These are phyloP conservation scores for Penicillium canariense DNA, from an alignment of 495 filamentous ascomycete genomes.

Conservation along the genomic window DNA sequence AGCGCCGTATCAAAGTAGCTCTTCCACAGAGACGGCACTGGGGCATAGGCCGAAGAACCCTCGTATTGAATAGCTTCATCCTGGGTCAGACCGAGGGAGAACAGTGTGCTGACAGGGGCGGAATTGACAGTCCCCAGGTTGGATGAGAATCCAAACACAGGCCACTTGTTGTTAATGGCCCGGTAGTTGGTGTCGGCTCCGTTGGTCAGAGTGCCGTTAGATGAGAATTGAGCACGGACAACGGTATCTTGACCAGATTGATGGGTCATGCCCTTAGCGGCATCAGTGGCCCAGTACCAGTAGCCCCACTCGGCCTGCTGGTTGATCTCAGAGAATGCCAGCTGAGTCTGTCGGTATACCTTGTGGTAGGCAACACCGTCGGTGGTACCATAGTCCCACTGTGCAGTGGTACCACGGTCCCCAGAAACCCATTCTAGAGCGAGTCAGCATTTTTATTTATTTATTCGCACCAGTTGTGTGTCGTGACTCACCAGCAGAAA, in stretches of 20 bases:
- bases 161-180: constrained; percentile 51
- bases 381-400: constrained; percentile 54
- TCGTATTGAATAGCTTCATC: constrained; percentile 52
- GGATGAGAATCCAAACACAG: constrained; percentile 54
- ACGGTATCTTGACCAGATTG: constrained; percentile 49
- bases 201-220: constrained; percentile 44
- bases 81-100: constrained; percentile 54
- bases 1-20: constrained; percentile 50
- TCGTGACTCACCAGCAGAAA: constrained; percentile 53
- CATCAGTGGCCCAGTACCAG: constrained; percentile 56
- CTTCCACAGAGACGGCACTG: constrained; percentile 53
- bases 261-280: constrained; percentile 35
- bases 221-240: constrained; percentile 49
- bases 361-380: constrained; percentile 52
- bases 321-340: constrained; percentile 50
- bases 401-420: constrained; percentile 44
- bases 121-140: constrained; percentile 48
- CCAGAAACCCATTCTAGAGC: constrained; percentile 57
- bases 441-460: constrained; percentile 11
- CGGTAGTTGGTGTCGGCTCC: constrained; percentile 50
- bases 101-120: constrained; percentile 39
- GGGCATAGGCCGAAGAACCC: constrained; percentile 33
- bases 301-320: constrained; percentile 61
- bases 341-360: constrained; percentile 51
- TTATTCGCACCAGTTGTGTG: too few species aligned